Conservation (phyloP, 2,329 filamentous ascomycete species). For the Aspergillus awamori region DNA sequence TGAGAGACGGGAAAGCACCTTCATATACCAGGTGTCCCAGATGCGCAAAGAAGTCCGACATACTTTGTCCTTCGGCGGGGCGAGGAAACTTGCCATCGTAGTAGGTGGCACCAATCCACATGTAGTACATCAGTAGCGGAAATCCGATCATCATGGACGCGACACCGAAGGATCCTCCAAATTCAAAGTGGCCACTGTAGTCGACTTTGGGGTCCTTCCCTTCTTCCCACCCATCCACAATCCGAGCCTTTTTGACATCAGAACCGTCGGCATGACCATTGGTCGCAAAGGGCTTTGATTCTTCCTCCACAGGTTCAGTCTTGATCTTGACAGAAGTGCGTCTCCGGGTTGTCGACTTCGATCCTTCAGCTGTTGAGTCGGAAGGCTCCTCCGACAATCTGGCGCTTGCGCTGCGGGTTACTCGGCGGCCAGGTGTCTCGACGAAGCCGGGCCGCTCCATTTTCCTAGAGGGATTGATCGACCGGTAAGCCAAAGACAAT, state of each 20-base stretch:
- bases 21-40: constrained; percentile 74
- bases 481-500: neutral
- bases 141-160: constrained; percentile 87
- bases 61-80: constrained; percentile 66
- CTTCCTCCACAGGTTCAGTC: constrained; percentile 30
- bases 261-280: constrained; percentile 25
- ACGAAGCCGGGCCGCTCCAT: constrained; percentile 55
- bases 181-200: constrained; percentile 67
- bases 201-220: constrained; percentile 49
- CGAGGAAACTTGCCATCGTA: constrained; percentile 82
- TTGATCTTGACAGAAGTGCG: constrained; percentile 34
- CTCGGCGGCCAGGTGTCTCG: constrained; percentile 53
- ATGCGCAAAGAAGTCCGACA: constrained; percentile 70
- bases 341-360: constrained; percentile 34
- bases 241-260: constrained; percentile 30
- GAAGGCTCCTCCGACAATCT: constrained; percentile 35
- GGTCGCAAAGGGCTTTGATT: constrained; percentile 22
- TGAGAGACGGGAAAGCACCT: constrained; percentile 77
- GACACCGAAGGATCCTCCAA: constrained; percentile 83
- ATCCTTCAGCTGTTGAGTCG: constrained; percentile 28
- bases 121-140: constrained; percentile 96
- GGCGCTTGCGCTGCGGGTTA: constrained; percentile 46
- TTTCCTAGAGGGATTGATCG: constrained; percentile 46
- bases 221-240: constrained; percentile 47
- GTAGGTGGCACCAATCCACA: constrained; percentile 96